Evolutionary conservation across 2,329 filamentous ascomycete genomes (phyloP).

Genomic region (Pestalotiopsis sp.): DNA sequence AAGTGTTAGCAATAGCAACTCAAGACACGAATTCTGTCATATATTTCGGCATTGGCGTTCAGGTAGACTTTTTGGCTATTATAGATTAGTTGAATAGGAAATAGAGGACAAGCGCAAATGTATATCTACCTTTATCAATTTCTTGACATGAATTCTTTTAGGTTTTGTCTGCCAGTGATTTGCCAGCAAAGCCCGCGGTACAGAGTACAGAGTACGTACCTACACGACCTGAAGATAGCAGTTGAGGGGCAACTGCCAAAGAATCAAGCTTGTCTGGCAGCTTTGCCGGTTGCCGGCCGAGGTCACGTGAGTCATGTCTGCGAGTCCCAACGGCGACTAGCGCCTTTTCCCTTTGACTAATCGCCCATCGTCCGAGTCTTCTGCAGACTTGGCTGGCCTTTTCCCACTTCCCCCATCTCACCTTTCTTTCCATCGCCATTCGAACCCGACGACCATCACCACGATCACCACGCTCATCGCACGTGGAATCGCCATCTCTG

Average conservation of each 20-base stretch:
- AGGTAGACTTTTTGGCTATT: slow-evolving; percentile 7
- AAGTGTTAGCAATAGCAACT: neutral
- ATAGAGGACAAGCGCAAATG: neutral
- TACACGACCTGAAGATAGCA: neutral
- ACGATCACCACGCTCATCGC: neutral
- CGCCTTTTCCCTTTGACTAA: slow-evolving; percentile 2
- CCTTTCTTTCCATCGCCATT: neutral
- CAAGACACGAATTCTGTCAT: neutral
- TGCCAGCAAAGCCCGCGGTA: too few species aligned
- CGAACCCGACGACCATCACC: neutral
- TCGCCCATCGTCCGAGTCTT: neutral
- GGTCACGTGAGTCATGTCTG: neutral
- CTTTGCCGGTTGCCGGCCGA: neutral
- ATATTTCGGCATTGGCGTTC: slow-evolving; percentile 6
- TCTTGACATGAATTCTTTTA: too few species aligned
- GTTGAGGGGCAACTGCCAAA: neutral
- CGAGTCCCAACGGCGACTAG: neutral
- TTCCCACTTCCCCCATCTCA: neutral
- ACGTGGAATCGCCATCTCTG: neutral
- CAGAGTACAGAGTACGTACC: too few species aligned
- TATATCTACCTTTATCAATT: neutral
- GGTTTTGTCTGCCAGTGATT: too few species aligned
- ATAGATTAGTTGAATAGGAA: neutral
- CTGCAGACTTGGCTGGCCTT: slow-evolving; percentile 3
- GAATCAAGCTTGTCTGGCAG: neutral